Conservation (phyloP, 208 protist species). For the Acanthamoeba triangularis region DNA sequence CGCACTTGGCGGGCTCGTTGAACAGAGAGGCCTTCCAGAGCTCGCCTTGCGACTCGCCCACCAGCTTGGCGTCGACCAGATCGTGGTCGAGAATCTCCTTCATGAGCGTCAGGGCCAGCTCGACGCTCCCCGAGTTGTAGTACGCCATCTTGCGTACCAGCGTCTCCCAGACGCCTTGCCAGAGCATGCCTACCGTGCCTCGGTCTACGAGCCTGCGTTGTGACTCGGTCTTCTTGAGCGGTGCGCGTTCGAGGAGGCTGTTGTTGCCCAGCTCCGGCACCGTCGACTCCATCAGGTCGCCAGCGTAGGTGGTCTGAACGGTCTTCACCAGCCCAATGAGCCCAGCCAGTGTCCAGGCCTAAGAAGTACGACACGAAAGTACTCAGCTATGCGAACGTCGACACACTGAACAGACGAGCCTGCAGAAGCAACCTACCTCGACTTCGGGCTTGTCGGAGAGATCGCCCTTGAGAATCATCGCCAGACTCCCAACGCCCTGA, state of each 20-base stretch:
- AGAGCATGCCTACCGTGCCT: not conserved
- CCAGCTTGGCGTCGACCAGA: conserved; percentile 43
- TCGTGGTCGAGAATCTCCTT: conserved; percentile 70
- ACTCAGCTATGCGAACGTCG: not conserved
- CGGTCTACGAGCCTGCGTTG: conserved; percentile 27
- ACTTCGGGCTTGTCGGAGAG: conserved; percentile 35
- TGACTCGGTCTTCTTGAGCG: conserved; percentile 54
- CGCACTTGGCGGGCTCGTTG: conserved; percentile 18
- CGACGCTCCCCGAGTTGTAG: conserved; percentile 5
- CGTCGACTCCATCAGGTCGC: not conserved
- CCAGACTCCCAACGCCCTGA: not conserved
- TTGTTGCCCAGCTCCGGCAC: not conserved
- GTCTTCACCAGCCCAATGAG: conserved; percentile 23
- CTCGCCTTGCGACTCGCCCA: conserved; percentile 25
- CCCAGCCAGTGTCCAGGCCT: not conserved
- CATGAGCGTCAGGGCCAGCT: conserved; percentile 68
- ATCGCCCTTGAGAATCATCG: not conserved
- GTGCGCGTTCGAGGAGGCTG: not conserved
- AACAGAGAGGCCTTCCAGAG: conserved; percentile 60
- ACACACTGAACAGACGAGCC: not conserved
- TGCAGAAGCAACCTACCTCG: not conserved
- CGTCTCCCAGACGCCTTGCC: conserved; percentile 56
- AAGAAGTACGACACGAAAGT: not conserved
- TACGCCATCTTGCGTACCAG: conserved; percentile 26
- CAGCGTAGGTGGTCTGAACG: conserved; percentile 18